Evolutionary conservation across 495 filamentous ascomycete species (phyloP).

Genomic region (Penicillium angulare): DNA sequence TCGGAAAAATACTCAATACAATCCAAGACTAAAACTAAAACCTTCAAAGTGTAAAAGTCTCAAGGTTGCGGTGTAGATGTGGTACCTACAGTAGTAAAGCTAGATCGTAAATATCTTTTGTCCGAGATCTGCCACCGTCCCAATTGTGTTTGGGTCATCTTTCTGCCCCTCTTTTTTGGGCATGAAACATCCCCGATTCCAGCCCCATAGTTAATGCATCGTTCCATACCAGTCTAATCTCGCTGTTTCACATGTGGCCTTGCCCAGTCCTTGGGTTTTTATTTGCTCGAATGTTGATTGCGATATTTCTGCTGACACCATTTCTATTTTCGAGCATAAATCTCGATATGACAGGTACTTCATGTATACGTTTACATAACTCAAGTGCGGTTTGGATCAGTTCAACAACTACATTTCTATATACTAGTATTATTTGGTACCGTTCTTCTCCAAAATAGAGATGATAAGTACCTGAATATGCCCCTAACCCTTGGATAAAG

Average conservation of each 20-base stretch:
- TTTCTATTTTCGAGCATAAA: too few relatives aligned
- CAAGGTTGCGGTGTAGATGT: slow-evolving; percentile 6
- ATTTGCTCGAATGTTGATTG: not conserved
- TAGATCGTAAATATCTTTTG: not conserved
- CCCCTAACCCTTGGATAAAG: too few relatives aligned
- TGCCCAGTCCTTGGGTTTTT: not conserved
- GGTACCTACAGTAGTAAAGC: not conserved
- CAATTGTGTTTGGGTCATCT: not conserved
- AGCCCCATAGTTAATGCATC: slow-evolving; percentile 5
- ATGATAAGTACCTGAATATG: too few relatives aligned
- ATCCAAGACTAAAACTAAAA: too few relatives aligned
- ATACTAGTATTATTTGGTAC: too few relatives aligned
- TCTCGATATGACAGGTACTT: too few relatives aligned
- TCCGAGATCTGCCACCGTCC: not conserved
- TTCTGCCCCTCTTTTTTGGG: not conserved
- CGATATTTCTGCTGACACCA: not conserved
- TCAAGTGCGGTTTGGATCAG: too few relatives aligned
- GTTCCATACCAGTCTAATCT: not conserved
- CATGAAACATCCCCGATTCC: not conserved
- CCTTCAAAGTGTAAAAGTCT: too few relatives aligned
- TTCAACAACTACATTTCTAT: too few relatives aligned
- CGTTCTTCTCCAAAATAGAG: too few relatives aligned
- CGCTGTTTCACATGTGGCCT: slow-evolving; percentile 8
- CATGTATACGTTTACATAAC: too few relatives aligned
- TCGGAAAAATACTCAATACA: too few relatives aligned